These are phyloP conservation scores for Populus hybrid DNA, from an alignment of 441 rosid genomes.

Conservation along the genomic window DNA sequence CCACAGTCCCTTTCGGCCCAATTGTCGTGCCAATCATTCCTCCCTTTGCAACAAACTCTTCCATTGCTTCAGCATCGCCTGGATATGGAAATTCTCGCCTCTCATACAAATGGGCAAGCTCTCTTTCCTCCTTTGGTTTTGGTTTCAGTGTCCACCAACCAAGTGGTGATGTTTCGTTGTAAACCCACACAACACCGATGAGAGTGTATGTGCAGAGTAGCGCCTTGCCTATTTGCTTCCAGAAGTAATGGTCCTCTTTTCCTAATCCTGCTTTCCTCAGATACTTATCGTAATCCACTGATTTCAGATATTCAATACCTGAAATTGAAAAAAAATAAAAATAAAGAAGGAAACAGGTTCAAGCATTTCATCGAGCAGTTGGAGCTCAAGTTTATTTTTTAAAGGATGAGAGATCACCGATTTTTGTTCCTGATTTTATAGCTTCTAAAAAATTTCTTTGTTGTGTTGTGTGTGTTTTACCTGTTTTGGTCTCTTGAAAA, in stretches of 20 bases:
- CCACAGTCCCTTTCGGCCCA: slow-evolving; percentile 62
- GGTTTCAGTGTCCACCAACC: slow-evolving; percentile 95
- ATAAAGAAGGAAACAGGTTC: background rate
- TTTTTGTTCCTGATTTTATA: background rate
- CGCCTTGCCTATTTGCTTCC: slow-evolving; percentile 79
- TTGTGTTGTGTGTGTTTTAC: slow-evolving; percentile 9
- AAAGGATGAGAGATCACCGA: background rate
- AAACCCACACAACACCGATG: slow-evolving; percentile 62
- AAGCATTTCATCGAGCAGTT: slow-evolving; percentile 28
- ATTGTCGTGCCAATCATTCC: slow-evolving; percentile 74
- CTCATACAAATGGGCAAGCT: slow-evolving; percentile 68
- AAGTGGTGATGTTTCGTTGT: slow-evolving; percentile 70
- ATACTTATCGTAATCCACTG: slow-evolving; percentile 47
- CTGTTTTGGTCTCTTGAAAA: slow-evolving; percentile 32
- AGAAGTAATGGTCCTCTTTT: slow-evolving; percentile 62
- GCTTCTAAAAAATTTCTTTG: background rate
- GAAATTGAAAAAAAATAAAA: slow-evolving; percentile 1
- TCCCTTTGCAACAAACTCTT: slow-evolving; percentile 74
- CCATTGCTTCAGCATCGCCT: slow-evolving; percentile 81
- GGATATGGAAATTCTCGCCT: slow-evolving; percentile 73
- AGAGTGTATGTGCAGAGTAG: slow-evolving; percentile 64
- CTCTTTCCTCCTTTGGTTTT: slow-evolving; percentile 79
- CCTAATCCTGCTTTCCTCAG: slow-evolving; percentile 70
- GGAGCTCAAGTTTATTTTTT: background rate
- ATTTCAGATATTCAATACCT: slow-evolving; percentile 54